Evolutionary conservation across 768 basidiomycete genomes (phyloP), one percentile per base, ranked within the genome.

Genomic region (Crassisporium funariophilum): DNA sequence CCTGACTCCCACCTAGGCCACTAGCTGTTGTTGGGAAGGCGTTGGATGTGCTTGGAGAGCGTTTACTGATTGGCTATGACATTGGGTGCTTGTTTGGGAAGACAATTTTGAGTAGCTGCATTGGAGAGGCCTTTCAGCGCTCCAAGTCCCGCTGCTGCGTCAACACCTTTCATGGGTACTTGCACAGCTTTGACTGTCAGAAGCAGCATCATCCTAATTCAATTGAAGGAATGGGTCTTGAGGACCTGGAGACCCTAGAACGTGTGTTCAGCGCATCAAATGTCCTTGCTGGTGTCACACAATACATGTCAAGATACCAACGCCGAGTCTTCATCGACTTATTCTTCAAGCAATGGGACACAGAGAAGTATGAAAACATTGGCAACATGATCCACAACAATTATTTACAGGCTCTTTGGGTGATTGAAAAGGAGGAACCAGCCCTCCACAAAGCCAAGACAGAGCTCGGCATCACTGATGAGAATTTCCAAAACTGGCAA

Each of bases 401-500:
- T 19, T 46, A 46, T 16, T 9, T 19, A 13, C 44, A 46, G 13
- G 44, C 44, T 12, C 27, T 29, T 7, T 29, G 27, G 11, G 43
- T 50, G 24, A 43, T 45, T 13, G 21, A 31, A n/a, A 22, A 50
- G 20, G 44, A 37, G n/a, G 27, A 8, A 4, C 6, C 15, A 5
- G 34, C 38, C 4, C 21, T 50, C 4, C 1, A 45, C 5, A 29
- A 45, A 5, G 23, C 25, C 13, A 22, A 37, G 16, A 7, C 20
- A 5, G 24, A 8, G 2, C 33, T 24, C 15, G 20, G 25, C 1
- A 25, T 66, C 24, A 53, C 49, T 6, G 41, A 50, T 38, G 44
- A 23, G 2, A 56, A 60, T n/a, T 53, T 68, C 24, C 46, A 59
- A 2, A 9, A 4, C 2, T 66, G 47, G 49, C 42, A 57, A 1